A percentile compares a stretch with the other conserved stretches of the same genome.
Evolutionary conservation across 75 land plant species (phyloP).

Genomic region (Sequoia sempervirens): DNA sequence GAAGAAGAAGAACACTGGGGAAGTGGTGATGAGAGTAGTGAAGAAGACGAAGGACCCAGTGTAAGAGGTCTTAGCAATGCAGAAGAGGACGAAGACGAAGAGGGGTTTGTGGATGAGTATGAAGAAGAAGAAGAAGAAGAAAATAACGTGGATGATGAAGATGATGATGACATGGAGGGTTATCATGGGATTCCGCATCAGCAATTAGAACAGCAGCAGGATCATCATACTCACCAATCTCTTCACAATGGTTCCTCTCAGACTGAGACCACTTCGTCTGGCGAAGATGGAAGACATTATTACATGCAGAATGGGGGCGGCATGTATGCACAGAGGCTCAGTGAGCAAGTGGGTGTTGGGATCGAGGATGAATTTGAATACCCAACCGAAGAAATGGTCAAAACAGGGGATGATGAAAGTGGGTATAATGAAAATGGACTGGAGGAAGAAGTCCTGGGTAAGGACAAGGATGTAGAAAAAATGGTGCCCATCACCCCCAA

Average conservation of each 20-base stretch:
- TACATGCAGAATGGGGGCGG: background rate
- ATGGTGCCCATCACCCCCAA: background rate
- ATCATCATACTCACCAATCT: background rate
- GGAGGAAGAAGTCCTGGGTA: background rate
- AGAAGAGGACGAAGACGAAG: background rate
- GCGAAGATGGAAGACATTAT: slow-evolving; percentile 2
- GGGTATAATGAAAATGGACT: slow-evolving; percentile 3
- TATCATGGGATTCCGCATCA: background rate
- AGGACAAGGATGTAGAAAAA: background rate
- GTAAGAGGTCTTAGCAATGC: background rate
- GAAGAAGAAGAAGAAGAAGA: background rate
- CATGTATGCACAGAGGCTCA: background rate
- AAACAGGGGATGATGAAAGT: background rate
- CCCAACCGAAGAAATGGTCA: background rate
- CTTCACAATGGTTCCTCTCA: background rate
- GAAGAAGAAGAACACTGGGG: background rate
- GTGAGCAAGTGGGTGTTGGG: slow-evolving; percentile 5
- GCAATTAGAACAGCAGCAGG: background rate
- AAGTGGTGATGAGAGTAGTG: background rate
- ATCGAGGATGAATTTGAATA: slow-evolving; percentile 2
- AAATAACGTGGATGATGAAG: background rate
- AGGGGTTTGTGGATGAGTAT: background rate
- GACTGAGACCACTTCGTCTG: background rate
- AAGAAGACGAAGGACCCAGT: background rate
- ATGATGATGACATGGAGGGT: slow-evolving; percentile 2